Conservation (phyloP, 2,329 filamentous ascomycete species). For the Colletotrichum gigasporum region DNA sequence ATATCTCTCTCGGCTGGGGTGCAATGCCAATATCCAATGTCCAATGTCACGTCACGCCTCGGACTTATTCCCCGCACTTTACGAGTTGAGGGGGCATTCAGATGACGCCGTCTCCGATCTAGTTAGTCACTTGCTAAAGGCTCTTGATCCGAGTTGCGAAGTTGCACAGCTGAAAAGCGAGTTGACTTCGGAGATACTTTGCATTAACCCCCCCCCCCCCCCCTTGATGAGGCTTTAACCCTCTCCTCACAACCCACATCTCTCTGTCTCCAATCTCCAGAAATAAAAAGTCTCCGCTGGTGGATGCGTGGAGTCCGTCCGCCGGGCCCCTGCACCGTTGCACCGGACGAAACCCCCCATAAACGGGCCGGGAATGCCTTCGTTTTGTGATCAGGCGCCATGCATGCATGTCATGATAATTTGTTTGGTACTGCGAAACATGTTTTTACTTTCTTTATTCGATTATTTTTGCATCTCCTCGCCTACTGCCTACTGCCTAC, state of each 20-base stretch:
- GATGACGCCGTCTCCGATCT: neutral
- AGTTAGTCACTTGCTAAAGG: too few relatives aligned
- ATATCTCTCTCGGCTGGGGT: too few relatives aligned
- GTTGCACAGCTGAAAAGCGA: neutral
- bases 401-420: too few relatives aligned
- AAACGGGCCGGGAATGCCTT: neutral
- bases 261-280: too few relatives aligned
- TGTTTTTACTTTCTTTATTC: neutral
- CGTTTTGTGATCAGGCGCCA: too few relatives aligned
- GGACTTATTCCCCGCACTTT: neutral
- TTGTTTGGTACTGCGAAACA: neutral
- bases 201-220: neutral
- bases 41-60: too few relatives aligned
- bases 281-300: constrained; percentile 8
- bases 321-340: too few relatives aligned
- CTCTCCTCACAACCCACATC: constrained; percentile 13
- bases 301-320: constrained; percentile 22
- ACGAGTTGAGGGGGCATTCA: too few relatives aligned
- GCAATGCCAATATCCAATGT: too few relatives aligned
- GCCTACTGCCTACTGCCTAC: constrained; percentile 2
- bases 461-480: neutral
- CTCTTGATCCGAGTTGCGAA: neutral
- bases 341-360: neutral
- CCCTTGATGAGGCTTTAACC: neutral
- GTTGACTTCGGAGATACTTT: constrained; percentile 22